Evolutionary conservation across 768 basidiomycete species (phyloP).

Genomic region (Daedalea quercina): DNA sequence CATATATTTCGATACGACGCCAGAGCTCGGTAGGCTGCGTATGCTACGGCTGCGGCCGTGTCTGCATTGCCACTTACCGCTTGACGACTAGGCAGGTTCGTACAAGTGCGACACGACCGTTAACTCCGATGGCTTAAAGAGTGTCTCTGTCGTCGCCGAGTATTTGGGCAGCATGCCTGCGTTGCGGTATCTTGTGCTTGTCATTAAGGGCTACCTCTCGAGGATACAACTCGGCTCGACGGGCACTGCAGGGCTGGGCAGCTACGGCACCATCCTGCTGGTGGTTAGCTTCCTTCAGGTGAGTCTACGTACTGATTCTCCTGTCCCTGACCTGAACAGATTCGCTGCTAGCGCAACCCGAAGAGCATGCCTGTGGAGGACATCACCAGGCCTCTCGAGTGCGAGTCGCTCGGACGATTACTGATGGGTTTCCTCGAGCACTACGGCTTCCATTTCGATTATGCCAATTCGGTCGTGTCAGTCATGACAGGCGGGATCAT

Average conservation of each 20-base stretch:
- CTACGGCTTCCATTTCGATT: slow-evolving; percentile 46
- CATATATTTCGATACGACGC: slow-evolving; percentile 47
- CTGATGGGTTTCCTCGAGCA: slow-evolving; percentile 61
- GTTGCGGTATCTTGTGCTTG: slow-evolving; percentile 50
- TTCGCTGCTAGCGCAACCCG: slow-evolving; percentile 47
- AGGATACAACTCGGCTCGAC: slow-evolving; percentile 59
- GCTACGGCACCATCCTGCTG: slow-evolving; percentile 59
- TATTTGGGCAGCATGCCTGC: slow-evolving; percentile 53
- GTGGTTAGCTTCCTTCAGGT: slow-evolving; percentile 69
- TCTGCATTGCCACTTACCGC: background rate
- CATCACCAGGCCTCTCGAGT: slow-evolving; percentile 38
- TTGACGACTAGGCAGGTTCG: slow-evolving; percentile 31
- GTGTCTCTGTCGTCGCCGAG: slow-evolving; percentile 42
- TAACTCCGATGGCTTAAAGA: slow-evolving; percentile 53
- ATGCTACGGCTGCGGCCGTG: background rate
- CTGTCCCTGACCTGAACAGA: background rate
- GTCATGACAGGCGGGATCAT: slow-evolving; percentile 27
- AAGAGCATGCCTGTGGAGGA: slow-evolving; percentile 41
- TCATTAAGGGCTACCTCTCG: slow-evolving; percentile 55
- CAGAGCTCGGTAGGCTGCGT: slow-evolving; percentile 27
- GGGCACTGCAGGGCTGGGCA: slow-evolving; percentile 53
- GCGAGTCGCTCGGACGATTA: slow-evolving; percentile 48
- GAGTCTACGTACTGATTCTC: slow-evolving; percentile 4
- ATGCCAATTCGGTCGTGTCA: slow-evolving; percentile 34
- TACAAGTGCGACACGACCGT: slow-evolving; percentile 62